phyloP scores from a whole-genome alignment of 1,284 basidiomycete genomes.

The Gomphus bonarii region DNA sequence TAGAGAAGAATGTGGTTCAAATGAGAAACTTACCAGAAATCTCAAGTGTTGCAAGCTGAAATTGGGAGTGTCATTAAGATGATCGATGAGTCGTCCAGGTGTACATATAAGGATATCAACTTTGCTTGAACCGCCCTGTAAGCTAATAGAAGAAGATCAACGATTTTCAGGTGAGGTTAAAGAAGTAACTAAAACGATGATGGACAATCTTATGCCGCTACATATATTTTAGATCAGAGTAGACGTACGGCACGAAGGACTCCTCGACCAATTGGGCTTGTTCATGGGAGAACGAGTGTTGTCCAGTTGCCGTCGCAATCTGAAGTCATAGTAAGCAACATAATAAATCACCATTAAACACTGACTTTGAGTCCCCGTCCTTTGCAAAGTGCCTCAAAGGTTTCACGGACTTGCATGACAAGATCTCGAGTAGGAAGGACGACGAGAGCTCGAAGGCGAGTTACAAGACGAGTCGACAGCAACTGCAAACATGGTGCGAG shows the following conservation, averaged over 20 bases:
- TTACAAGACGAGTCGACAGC: conserved; percentile 64
- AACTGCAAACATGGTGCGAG: conserved; percentile 33
- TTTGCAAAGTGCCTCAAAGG: conserved; percentile 76
- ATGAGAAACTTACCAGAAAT: conserved; percentile 54
- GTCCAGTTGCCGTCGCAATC: conserved; percentile 75
- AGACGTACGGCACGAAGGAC: conserved; percentile 33
- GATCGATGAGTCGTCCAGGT: conserved; percentile 91
- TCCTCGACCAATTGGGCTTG: conserved; percentile 63
- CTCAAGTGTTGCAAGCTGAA: conserved; percentile 92
- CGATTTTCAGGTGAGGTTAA: not conserved
- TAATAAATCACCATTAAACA: not conserved
- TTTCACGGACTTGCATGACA: conserved; percentile 89
- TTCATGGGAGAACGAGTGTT: conserved; percentile 78
- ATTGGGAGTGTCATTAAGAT: conserved; percentile 78
- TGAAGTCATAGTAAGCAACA: conserved; percentile 21
- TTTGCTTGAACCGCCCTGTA: conserved; percentile 72
- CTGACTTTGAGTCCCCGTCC: conserved; percentile 80
- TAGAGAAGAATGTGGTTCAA: not conserved
- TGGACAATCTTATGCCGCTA: not conserved
- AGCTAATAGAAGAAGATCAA: conserved; percentile 25
- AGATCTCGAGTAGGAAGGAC: conserved; percentile 93
- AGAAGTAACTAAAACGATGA: not conserved
- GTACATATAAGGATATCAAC: conserved; percentile 94
- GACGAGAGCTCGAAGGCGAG: conserved; percentile 82
- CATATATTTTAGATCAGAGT: not conserved